Evolutionary conservation across 176 grass and related monocot genomes (phyloP), one percentile per base, ranked within the genome.

Genomic region (Leersia perrieri): DNA sequence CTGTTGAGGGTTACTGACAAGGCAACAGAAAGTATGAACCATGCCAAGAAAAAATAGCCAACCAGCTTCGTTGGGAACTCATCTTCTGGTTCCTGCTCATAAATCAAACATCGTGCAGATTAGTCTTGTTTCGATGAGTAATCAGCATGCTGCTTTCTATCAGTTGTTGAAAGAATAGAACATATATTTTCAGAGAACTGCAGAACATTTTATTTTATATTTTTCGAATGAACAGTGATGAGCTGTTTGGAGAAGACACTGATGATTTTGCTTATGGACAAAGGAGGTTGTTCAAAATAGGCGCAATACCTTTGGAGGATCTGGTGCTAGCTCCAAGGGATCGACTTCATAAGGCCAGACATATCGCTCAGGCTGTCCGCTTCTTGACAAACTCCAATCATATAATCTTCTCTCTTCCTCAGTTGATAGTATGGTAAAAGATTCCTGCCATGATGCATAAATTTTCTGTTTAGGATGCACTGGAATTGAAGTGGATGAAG

Each of bases 351-450:
- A 95, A 76, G 95, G 95, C 95, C 95, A 98, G 8, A 89, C 90
- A 75, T 98, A 98, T 89, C 90, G 74, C 66, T 98, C 92, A 8
- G 88, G 95, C 33, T 91, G 79, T 35, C 88, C 86, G 75, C 82
- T 95, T 85, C 90, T 93, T 77, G 88, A 76, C 86, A 98, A 93
- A 73, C 95, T 98, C 95, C 92, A 98, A 65, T 98, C 90, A 6
- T 98, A 98, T 42, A 98, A 83, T 83, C 95, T 89, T 84, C 92
- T 90, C 79, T 98, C 92, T 78, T 95, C 88, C 36, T 93, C 89
- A 10, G 76, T 92, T 38, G 92, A 94, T 38, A 98, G 86, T 79
- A 95, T 84, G 26, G 63, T 82, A 85, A 94, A 93, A 62, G 95
- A 91, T 88, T 98, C 95, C 95, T 98, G 64, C 58, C 57, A 60